phyloP scores from a whole-genome alignment of 2,329 filamentous ascomycete species.

The Endoconidiophora polonica region DNA sequence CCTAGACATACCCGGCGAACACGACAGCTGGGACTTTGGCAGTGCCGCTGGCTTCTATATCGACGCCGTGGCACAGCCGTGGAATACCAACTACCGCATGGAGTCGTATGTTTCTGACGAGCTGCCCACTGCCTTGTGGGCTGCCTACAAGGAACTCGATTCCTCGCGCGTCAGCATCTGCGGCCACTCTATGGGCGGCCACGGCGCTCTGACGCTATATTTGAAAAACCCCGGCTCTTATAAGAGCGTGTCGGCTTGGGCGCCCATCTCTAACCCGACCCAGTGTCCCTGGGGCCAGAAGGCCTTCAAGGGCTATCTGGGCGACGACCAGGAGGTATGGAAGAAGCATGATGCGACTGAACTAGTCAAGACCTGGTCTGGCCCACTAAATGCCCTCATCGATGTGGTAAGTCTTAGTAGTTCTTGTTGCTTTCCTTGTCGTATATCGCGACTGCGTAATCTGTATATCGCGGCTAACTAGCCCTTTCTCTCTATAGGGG shows the following conservation, averaged over 20 bases:
- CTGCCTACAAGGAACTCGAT: conserved; percentile 56
- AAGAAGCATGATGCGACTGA: conserved; percentile 84
- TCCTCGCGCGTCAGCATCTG: conserved; percentile 58
- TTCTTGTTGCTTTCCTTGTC: not conserved
- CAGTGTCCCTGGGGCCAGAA: conserved; percentile 90
- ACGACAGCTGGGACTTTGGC: conserved; percentile 84
- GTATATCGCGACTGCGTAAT: not conserved
- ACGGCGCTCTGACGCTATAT: conserved; percentile 84
- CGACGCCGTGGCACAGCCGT: conserved; percentile 64
- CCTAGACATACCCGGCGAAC: conserved; percentile 63
- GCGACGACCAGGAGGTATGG: conserved; percentile 60
- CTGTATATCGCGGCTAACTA: not conserved
- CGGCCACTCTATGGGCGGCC: conserved; percentile 94
- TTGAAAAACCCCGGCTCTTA: conserved; percentile 83
- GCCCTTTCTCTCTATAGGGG: conserved; percentile 34
- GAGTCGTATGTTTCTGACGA: conserved; percentile 82
- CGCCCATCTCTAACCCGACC: conserved; percentile 74
- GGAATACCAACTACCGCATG: conserved; percentile 72
- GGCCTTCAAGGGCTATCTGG: conserved; percentile 83
- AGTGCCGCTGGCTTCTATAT: conserved; percentile 88
- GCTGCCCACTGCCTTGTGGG: conserved; percentile 63
- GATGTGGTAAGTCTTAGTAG: conserved; percentile 51
- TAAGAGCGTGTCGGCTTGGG: conserved; percentile 76
- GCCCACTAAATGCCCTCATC: conserved; percentile 59
- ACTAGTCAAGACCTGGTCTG: conserved; percentile 60